Evolutionary conservation across 2,329 filamentous ascomycete species (phyloP), one percentile per base, ranked within the genome.

Genomic region (Aurifilum marmelostoma): DNA sequence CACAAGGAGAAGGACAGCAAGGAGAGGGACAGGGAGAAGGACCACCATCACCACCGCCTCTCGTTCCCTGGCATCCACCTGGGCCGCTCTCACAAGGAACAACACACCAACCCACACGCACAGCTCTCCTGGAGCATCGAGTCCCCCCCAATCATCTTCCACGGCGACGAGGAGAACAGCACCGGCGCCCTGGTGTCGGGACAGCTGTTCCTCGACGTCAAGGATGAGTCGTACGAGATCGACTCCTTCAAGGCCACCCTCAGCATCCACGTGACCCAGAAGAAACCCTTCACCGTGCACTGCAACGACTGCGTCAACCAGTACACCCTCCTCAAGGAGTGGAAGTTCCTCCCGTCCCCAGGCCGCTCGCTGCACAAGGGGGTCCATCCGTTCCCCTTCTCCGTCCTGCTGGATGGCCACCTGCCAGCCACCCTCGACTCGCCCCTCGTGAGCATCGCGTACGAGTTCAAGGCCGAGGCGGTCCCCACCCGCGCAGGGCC

Each of bases 161-260:
- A 96, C 76, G 94, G 94, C 72, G 83, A 86, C 32, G 85, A 92
- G 0, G 86, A 89, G 71, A 86, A 87, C 73, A 97, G 94, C 74
- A 91, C 91, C 2, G 95, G 95, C 68, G 93, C 94, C 8, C 83
- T 97, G 70, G 87, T 97, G 64, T 97, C 93, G 0, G 94, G 94
- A 39, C 92, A 93, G 77, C 83, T 98, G 74, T 88, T 90, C 74
- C 80, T 98, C 67, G 84, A 88, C 52, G 87, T 97, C 75, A 86
- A 87, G 71, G 90, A 94, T 66, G 86, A 89, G 8, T 77, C 79
- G 41, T 83, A 91, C 68, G 85, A 93, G 62, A 80, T 97, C 59
- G 89, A 92, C 71, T 88, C 85, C 69, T 91, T 97, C 76, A 85
- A 87, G 63, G 92, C 96, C 80, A 86, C 83, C 67, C 85, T 99